Base-by-base conservation (phyloP, 306 rosid genomes). In the Vicia faba region DNA sequence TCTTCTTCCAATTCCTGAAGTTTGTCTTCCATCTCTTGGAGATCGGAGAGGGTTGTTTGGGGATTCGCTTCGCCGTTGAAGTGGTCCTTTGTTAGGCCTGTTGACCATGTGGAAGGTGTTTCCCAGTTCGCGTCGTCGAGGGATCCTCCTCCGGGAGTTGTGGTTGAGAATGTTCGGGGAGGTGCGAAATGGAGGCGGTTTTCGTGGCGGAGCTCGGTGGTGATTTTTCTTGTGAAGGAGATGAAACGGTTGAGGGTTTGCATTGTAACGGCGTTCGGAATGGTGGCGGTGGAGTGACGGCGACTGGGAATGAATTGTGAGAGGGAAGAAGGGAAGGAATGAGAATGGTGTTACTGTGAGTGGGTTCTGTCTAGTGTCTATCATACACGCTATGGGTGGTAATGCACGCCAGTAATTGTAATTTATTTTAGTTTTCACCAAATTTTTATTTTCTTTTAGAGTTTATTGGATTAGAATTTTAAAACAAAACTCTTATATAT, bases 41-140 rank as follows among this genome's bases (percentile, higher is more conserved):
- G 62, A 26, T 69, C 76, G 8, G 69, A 9, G 1, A 77, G 64
- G 0, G 8, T n/a, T 8, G 8, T 15, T 3, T 53, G 44, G 0
- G 69, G 38, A 44, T 64, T 2, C 15, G 49, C 0, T 46, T 85
- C 76, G 20, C 98, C 96, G 73, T 92, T 86, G 83, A 92, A 89
- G 83, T 92, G 96, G 29, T 84, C 87, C 66, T 82, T 78, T 51
- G 96, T 69, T 74, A 79, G 10, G 45, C 96, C 95, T 19, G 90
- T 80, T 2, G 91, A 85, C 96, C 96, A 87, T 0, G 96, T 68
- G 3, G 96, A 77, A 7, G 93, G 66, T 0, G 84, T 16, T 12
- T 68, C 67, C 45, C 87, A 78, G 66, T 69, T 88, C 71, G 76
- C 44, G 31, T 84, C 79, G 39, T 72, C 79, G 51, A 31, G 31